Evolutionary conservation across 2,329 filamentous ascomycete genomes (phyloP).

Genomic region (Ophiostoma triangulosporum): DNA sequence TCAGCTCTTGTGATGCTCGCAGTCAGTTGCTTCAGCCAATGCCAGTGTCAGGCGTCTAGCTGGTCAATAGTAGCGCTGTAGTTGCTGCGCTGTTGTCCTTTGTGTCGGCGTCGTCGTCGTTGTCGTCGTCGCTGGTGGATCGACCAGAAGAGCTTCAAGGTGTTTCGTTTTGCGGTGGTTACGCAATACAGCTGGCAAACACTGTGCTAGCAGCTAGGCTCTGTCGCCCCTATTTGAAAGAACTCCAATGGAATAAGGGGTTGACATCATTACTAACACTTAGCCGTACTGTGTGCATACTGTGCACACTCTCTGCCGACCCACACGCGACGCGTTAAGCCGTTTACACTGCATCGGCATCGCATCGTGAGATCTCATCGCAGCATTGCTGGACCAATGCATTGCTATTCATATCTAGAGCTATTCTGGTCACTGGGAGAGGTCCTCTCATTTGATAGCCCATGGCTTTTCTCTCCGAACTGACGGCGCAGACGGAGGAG

Average conservation of each 20-base stretch:
- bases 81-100: background rate
- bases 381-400: background rate
- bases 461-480: constrained; percentile 59
- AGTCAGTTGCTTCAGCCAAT: background rate
- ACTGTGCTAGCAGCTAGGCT: background rate
- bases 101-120: background rate
- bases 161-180: too few species aligned
- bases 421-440: background rate
- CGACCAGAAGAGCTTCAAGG: background rate
- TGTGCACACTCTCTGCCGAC: background rate
- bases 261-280: background rate
- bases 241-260: background rate
- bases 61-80: background rate
- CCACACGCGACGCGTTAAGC: constrained; percentile 9
- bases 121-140: background rate
- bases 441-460: background rate
- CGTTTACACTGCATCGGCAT: background rate
- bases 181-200: too few species aligned
- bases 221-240: background rate
- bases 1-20: background rate
- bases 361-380: background rate
- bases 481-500: constrained; percentile 54
- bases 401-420: background rate
- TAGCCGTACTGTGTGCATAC: background rate
- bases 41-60: background rate